Evolutionary conservation across 228 moss, liverwort and hornwort species (phyloP).

Genomic region (Sphagnum magellanicum): DNA sequence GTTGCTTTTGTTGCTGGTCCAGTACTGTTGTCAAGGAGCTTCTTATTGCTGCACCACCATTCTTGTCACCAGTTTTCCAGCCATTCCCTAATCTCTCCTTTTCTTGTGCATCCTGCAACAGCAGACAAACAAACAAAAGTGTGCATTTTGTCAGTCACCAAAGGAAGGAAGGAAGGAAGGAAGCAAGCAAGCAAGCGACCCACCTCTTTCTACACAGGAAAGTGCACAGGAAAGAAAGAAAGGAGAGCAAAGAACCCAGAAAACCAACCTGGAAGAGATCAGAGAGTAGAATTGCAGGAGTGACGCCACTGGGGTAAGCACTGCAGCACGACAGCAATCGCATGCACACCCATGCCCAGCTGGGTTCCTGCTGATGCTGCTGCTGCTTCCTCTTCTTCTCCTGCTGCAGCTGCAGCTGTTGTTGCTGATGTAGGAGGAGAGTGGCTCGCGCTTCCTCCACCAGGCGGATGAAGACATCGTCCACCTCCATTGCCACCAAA

Average conservation of each 20-base stretch:
- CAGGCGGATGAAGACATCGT: conserved; percentile 36
- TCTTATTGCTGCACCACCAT: conserved; percentile 10
- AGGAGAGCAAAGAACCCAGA: neutral
- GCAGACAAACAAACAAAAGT: neutral
- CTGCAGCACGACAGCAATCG: conserved; percentile 42
- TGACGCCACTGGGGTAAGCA: conserved; percentile 45
- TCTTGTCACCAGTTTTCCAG: conserved; percentile 20
- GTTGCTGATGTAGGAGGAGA: conserved; percentile 5
- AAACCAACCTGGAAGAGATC: conserved; percentile 39
- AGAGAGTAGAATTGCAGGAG: conserved; percentile 42
- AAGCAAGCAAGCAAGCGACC: neutral
- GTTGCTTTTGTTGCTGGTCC: conserved; percentile 6
- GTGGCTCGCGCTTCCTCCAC: conserved; percentile 40
- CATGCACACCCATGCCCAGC: conserved; percentile 51
- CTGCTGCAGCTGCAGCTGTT: conserved; percentile 7
- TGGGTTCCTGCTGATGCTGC: conserved; percentile 18
- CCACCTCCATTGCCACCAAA: conserved; percentile 1
- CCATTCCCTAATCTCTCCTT: conserved; percentile 30
- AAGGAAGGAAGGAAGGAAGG: neutral
- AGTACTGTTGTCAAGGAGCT: conserved; percentile 12
- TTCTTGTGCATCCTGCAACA: conserved; percentile 33
- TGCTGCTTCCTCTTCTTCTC: conserved; percentile 12
- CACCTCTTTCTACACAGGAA: neutral
- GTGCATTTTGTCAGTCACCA: neutral
- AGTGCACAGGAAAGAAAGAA: neutral